These are phyloP conservation scores for Zychaea mexicana DNA, from an alignment of 371 early-diverging fungal species.

Conservation along the genomic window DNA sequence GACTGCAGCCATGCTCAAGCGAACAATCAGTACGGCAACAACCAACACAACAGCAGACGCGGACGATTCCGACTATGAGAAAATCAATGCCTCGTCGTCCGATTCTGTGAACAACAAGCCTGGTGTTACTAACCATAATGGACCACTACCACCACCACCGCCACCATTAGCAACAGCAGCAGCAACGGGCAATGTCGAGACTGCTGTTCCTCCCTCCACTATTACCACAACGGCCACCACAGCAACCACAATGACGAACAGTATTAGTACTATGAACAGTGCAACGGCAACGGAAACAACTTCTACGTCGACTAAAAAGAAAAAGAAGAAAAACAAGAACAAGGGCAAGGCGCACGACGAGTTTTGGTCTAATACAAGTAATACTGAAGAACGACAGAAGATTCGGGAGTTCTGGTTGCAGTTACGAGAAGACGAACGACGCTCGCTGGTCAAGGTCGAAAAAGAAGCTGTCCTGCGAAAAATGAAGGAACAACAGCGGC, in stretches of 20 bases:
- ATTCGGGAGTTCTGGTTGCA: constrained; percentile 93
- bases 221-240: background rate
- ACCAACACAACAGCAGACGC: background rate
- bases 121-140: background rate
- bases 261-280: background rate
- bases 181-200: too few relatives aligned
- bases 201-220: background rate
- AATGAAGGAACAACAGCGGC: constrained; percentile 93
- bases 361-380: constrained; percentile 12
- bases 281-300: background rate
- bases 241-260: background rate
- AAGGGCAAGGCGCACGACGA: constrained; percentile 8
- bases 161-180: background rate
- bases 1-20: background rate
- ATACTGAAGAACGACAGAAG: constrained; percentile 77
- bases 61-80: background rate
- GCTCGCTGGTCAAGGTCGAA: constrained; percentile 84
- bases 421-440: constrained; percentile 82
- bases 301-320: background rate
- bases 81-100: background rate
- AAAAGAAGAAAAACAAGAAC: constrained; percentile 6
- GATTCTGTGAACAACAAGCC: background rate
- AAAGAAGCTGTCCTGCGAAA: constrained; percentile 90
- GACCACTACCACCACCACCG: background rate
- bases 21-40: background rate